Evolutionary conservation across 306 rosid species (phyloP), one percentile per base, ranked within the genome.

Genomic region (Begonia loranthoides): DNA sequence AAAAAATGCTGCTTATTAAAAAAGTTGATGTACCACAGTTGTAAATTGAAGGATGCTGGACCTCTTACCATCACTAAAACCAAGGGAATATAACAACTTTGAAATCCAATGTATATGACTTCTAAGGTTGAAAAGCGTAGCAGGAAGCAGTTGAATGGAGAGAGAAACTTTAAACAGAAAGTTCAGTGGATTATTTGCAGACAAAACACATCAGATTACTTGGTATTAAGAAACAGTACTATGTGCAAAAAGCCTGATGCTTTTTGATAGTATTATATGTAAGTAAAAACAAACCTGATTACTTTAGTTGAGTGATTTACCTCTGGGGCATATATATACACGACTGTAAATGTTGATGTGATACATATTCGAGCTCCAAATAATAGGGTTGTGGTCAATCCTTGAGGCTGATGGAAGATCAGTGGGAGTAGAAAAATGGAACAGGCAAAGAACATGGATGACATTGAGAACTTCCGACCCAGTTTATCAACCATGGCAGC

Each of bases 361-460:
- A 90, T 86, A 78, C 99, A 90, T 52, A 77, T 52, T 70, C 95
- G 99, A 76, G 99, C 99, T 69, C 95, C 95, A 70, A 90, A 90
- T 43, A 90, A 69, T 66, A 90, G 86, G 70, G 58, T 43, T 10
- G 99, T 86, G 21, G 94, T 86, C 52, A 80, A 57, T 58, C 69
- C 78, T 46, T 70, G 69, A 56, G 76, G 64, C 58, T 71, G 88
- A 73, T 70, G 60, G 68, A 90, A 68, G n/a, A 66, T 58, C 59
- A 90, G 61, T 2, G 95, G 99, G 51, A 90, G 78, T 49, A 90
- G 95, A 76, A 80, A 86, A 53, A 75, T 51, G 70, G 83, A 75
- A 56, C 83, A 79, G 43, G 78, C 40, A 71, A 86, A 90, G 82
- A 86, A 81, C 94, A 83, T 76, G 67, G 63, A 62, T 48, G 99